These are phyloP conservation scores for Prunus davidiana DNA, from an alignment of 306 rosid genomes.

Conservation along the genomic window DNA sequence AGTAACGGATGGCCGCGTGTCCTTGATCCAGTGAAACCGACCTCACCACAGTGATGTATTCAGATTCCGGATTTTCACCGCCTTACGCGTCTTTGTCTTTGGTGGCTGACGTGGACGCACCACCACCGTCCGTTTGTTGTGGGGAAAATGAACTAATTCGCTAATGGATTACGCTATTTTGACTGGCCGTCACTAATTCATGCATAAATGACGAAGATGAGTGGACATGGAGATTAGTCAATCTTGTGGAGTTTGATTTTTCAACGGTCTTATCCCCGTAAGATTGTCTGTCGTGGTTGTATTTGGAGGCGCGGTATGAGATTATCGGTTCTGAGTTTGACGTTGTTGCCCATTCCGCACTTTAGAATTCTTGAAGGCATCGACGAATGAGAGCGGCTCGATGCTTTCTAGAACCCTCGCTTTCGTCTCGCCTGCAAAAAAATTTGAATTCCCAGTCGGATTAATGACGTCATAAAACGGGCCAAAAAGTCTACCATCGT, in stretches of 20 bases:
- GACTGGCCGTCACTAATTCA: background rate
- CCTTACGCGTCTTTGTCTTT: constrained; percentile 33
- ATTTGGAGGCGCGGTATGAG: background rate
- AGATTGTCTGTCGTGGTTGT: background rate
- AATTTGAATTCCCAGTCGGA: background rate
- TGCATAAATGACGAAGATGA: background rate
- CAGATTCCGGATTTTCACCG: constrained; percentile 32
- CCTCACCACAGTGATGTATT: constrained; percentile 26
- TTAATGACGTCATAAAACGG: background rate
- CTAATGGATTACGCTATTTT: background rate
- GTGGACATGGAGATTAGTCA: background rate
- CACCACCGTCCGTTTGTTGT: constrained; percentile 18
- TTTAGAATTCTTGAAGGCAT: constrained; percentile 21
- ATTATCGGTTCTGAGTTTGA: background rate
- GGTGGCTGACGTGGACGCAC: constrained; percentile 39
- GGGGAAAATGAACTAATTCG: background rate
- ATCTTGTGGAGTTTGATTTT: background rate
- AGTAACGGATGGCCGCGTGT: constrained; percentile 37
- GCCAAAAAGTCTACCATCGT: constrained; percentile 4
- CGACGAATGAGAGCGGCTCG: constrained; percentile 8
- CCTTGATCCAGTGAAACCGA: constrained; percentile 5
- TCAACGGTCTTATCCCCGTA: background rate
- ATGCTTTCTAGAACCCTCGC: constrained; percentile 25
- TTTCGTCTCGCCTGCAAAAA: constrained; percentile 8
- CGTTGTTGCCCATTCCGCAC: background rate